Evolutionary conservation across 345 rosid genomes (phyloP), one percentile per base, ranked within the genome.

Genomic region (Hibiscus mutabilis): DNA sequence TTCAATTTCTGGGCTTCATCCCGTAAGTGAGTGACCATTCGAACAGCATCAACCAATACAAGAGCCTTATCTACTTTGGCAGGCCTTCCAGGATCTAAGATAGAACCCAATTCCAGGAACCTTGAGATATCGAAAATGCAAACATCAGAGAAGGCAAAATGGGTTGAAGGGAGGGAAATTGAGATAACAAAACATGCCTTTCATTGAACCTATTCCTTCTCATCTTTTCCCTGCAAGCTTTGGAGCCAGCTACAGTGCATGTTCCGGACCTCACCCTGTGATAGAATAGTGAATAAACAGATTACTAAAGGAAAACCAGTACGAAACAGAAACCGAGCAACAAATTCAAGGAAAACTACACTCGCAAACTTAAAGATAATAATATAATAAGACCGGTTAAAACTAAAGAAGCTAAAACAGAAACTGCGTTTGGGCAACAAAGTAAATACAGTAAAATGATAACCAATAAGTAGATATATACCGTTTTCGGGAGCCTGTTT

Each of bases 151-250:
- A 16, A 42, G 73, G 51, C 19, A 35, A 5, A 61, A n/a, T 31
- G 11, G 12, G 18, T 21, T 51, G 6, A 6, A 15, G 35, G 33
- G n/a, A 61, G 56, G 55, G 16, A 25, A 56, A 68, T 60, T 42
- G 42, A 6, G 52, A 37, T 21, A 59, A 52, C 11, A 67, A 75
- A 70, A 29, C 77, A 73, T 74, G 75, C 89, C 80, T 86, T 78
- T 86, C 87, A 60, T 86, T 84, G 6, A 86, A 82, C 74, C 71
- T 84, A 71, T 86, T 86, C 78, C 90, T 76, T 14, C 87, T 80
- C 79, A 80, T 58, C 74, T 84, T 86, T 79, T 86, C 90, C 79
- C 82, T 71, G 68, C 90, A 82, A 56, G 90, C 90, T 72, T 86
- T 86, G 52, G 90, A 82, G 78, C 82, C 82, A 67, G 82, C 69